These are phyloP conservation scores for Epichloe elymi DNA, from an alignment of 2,329 filamentous ascomycete species.

Conservation along the genomic window DNA sequence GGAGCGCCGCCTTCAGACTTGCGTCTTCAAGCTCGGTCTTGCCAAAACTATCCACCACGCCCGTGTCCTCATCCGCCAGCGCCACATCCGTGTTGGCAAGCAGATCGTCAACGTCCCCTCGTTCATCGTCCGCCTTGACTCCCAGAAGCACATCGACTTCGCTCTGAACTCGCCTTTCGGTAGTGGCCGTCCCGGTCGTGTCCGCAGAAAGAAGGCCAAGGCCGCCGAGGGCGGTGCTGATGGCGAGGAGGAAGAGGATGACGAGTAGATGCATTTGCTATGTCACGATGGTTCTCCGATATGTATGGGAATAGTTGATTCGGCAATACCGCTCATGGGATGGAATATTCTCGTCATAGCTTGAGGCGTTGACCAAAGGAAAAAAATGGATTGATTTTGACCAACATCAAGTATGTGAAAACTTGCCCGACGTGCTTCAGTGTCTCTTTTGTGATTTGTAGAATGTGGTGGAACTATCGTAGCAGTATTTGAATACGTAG, in stretches of 20 bases:
- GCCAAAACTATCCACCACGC: constrained; percentile 99
- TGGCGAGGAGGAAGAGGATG: constrained; percentile 76
- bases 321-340: constrained; percentile 25
- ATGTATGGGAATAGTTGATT: constrained; percentile 17
- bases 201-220: constrained; percentile 99
- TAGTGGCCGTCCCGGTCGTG: constrained; percentile 91
- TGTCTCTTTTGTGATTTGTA: not conserved
- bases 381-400: constrained; percentile 30
- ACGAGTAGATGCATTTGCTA: constrained; percentile 42
- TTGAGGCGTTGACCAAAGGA: constrained; percentile 39
- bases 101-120: constrained; percentile 99
- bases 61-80: constrained; percentile 98
- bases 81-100: constrained; percentile 99
- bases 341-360: constrained; percentile 31
- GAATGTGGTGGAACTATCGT: not conserved
- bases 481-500: too few species aligned
- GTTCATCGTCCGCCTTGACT: constrained; percentile 99
- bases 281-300: constrained; percentile 18
- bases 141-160: constrained; percentile 99
- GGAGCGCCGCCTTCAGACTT: constrained; percentile 98
- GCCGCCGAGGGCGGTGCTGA: constrained; percentile 76
- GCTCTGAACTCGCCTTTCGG: constrained; percentile 94
- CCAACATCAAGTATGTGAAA: constrained; percentile 11
- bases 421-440: not conserved
- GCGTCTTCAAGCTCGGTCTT: constrained; percentile 99